Percentiles rank a stretch among this genome's conserved stretches.
Evolutionary conservation across 441 rosid genomes (phyloP).

Genomic region (Pelargonium fulgidum): DNA sequence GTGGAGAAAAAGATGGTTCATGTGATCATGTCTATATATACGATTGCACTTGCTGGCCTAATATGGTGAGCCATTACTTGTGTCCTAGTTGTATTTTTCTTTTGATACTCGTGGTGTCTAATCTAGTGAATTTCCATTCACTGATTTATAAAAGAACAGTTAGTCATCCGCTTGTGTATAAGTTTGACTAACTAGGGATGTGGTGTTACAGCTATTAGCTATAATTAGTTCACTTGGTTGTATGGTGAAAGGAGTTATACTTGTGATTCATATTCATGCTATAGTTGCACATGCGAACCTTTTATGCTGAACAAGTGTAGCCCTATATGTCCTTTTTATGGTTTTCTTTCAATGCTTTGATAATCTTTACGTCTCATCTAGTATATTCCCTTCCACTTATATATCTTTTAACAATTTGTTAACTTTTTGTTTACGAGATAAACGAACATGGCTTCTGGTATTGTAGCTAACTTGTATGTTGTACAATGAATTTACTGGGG

Average conservation of each 20-base stretch:
- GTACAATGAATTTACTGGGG: background rate
- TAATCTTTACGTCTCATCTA: too few species aligned
- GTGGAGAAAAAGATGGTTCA: constrained; percentile 1
- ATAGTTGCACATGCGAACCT: background rate
- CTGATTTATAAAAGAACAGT: too few species aligned
- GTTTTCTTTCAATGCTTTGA: too few species aligned
- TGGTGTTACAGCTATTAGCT: too few species aligned
- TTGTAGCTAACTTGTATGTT: background rate
- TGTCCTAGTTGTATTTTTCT: background rate
- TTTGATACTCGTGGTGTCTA: too few species aligned
- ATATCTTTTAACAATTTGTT: background rate
- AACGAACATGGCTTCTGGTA: background rate
- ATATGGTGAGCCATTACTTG: background rate
- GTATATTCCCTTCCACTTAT: background rate
- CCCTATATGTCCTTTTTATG: background rate
- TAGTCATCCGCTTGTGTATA: too few species aligned
- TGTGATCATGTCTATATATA: background rate
- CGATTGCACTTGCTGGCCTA: background rate
- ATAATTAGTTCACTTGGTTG: too few species aligned
- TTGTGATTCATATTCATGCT: background rate
- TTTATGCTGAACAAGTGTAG: background rate
- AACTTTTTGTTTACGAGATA: background rate
- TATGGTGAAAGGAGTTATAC: background rate
- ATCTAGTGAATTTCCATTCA: too few species aligned
- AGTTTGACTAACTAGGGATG: too few species aligned